Conservation (phyloP, 2,329 filamentous ascomycete species). For the Colletotrichum salicis region DNA sequence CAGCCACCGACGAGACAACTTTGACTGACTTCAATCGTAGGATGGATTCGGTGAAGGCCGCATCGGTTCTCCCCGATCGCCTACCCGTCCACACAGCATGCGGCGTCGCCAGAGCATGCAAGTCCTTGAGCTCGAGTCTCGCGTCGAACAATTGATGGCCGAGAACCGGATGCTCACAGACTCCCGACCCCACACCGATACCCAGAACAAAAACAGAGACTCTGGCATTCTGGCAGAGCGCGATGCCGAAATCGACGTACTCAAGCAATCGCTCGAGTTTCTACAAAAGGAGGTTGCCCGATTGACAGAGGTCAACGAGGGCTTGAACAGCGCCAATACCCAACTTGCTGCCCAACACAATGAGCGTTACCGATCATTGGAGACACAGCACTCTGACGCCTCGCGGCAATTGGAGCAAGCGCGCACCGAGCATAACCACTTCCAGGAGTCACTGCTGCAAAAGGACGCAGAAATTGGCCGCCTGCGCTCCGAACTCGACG, state of each 20-base stretch:
- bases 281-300: constrained; percentile 84
- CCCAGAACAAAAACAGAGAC: constrained; percentile 71
- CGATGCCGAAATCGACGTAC: constrained; percentile 85
- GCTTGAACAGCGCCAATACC: constrained; percentile 80
- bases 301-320: constrained; percentile 84
- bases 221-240: constrained; percentile 80
- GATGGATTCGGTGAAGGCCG: constrained; percentile 93
- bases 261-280: constrained; percentile 81
- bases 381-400: constrained; percentile 73
- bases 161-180: constrained; percentile 82
- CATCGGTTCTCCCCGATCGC: constrained; percentile 87
- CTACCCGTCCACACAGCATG: constrained; percentile 93
- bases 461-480: constrained; percentile 87
- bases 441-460: constrained; percentile 74
- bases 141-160: constrained; percentile 83
- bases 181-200: constrained; percentile 72
- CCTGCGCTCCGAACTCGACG: constrained; percentile 81
- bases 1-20: constrained; percentile 10
- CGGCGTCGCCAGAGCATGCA: constrained; percentile 98
- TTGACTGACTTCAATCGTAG: constrained; percentile 56
- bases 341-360: constrained; percentile 81
- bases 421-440: constrained; percentile 72
- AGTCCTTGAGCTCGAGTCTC: constrained; percentile 88
- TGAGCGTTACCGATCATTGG: constrained; percentile 74
- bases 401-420: constrained; percentile 76